phyloP scores from a whole-genome alignment of 805 yeast species.

The Wickerhamomyces chambardii region DNA sequence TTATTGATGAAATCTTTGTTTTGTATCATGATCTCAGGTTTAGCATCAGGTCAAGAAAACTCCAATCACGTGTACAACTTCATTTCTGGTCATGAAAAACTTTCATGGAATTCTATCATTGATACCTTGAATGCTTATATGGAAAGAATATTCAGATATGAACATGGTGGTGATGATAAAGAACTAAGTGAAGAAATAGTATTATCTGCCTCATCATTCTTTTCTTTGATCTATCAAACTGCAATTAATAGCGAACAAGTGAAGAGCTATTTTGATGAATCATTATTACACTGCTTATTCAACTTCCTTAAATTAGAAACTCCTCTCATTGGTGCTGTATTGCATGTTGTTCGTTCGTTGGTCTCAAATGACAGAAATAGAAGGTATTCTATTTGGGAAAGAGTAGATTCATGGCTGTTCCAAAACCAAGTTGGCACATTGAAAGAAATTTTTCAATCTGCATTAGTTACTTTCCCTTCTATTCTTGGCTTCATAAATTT shows the following conservation, averaged over 20 bases:
- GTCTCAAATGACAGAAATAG: constrained; percentile 34
- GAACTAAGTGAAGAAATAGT: constrained; percentile 78
- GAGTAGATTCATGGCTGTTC: constrained; percentile 64
- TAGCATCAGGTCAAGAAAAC: constrained; percentile 51
- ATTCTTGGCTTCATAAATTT: constrained; percentile 55
- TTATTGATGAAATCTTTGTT: constrained; percentile 78
- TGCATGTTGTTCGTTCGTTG: constrained; percentile 49
- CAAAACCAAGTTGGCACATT: constrained; percentile 20
- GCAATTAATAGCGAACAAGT: constrained; percentile 30
- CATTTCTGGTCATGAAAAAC: constrained; percentile 25
- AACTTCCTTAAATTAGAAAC: constrained; percentile 35
- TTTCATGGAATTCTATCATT: constrained; percentile 49
- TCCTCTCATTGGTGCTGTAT: constrained; percentile 41
- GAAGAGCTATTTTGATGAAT: constrained; percentile 17
- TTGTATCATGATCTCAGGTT: constrained; percentile 68
- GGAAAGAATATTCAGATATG: constrained; percentile 28
- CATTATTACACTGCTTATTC: constrained; percentile 29
- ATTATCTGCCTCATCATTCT: constrained; percentile 63
- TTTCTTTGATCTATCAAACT: constrained; percentile 53
- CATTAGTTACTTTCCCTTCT: constrained; percentile 44
- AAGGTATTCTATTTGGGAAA: constrained; percentile 53
- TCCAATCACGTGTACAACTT: constrained; percentile 45
- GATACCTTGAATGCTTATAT: constrained; percentile 47
- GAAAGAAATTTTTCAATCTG: constrained; percentile 31
- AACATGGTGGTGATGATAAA: constrained; percentile 29